A percentile compares a stretch with the other conserved stretches of the same genome.
phyloP scores from a whole-genome alignment of 192 early-diverging fungal species.

The Podochytrium sp. region DNA sequence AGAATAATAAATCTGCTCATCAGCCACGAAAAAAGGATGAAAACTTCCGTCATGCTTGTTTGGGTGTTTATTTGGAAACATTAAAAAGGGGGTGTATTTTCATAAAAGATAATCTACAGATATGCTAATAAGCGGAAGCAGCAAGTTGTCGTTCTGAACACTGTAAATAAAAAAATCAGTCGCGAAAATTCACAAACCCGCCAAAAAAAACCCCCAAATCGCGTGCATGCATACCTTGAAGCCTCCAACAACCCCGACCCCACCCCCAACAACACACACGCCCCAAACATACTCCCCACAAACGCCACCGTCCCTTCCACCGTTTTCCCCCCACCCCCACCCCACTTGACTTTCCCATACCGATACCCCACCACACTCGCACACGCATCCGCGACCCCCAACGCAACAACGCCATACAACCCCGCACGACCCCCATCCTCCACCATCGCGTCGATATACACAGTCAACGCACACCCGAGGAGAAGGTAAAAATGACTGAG shows the following conservation, averaged over 20 bases:
- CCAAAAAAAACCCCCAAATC: neutral
- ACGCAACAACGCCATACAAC: slow-evolving; percentile 78
- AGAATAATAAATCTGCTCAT: too few species aligned
- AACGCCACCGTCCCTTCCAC: slow-evolving; percentile 88
- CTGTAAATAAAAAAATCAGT: slow-evolving; percentile 1
- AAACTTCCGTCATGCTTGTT: too few species aligned
- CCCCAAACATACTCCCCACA: slow-evolving; percentile 62
- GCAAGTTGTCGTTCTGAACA: slow-evolving; percentile 93
- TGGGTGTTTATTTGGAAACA: too few species aligned
- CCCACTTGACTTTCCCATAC: slow-evolving; percentile 76
- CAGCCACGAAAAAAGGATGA: too few species aligned
- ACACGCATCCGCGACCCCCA: slow-evolving; percentile 89
- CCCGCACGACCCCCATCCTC: slow-evolving; percentile 12
- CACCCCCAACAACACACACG: neutral
- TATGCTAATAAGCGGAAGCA: slow-evolving; percentile 63
- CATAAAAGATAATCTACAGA: neutral
- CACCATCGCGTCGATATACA: slow-evolving; percentile 79
- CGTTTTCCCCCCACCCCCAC: slow-evolving; percentile 58
- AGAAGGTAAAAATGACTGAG: slow-evolving; percentile 89
- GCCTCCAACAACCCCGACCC: slow-evolving; percentile 19
- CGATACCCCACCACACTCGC: slow-evolving; percentile 85
- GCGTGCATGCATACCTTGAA: slow-evolving; percentile 30
- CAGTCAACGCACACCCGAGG: slow-evolving; percentile 85
- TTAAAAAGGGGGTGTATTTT: too few species aligned
- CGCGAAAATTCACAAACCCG: neutral